Percentiles rank a stretch among this genome's conserved stretches.
Conservation (phyloP, 805 yeast genomes). For the Phaffomyces thermotolerans region DNA sequence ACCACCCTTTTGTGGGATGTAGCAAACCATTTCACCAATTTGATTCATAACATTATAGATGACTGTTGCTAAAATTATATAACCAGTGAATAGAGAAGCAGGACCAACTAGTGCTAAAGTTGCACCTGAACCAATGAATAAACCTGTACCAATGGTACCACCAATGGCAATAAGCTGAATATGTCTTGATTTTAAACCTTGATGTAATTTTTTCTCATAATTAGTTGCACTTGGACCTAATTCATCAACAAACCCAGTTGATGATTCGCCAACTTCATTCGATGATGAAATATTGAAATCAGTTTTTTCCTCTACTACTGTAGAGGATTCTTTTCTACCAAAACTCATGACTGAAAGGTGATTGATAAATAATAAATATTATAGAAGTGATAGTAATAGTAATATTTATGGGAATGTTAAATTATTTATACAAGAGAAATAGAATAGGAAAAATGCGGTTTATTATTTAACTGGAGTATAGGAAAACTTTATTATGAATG, state of each 20-base stretch:
- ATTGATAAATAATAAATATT: too few species aligned
- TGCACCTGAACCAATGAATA: constrained; percentile 67
- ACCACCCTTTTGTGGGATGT: constrained; percentile 53
- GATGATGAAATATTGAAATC: constrained; percentile 6
- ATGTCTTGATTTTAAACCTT: constrained; percentile 51
- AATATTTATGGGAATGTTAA: too few species aligned
- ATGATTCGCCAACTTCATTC: constrained; percentile 17
- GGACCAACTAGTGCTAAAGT: constrained; percentile 66
- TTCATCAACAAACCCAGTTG: constrained; percentile 22
- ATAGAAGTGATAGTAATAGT: too few species aligned
- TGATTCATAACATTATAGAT: constrained; percentile 60
- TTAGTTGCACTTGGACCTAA: constrained; percentile 5
- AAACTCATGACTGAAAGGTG: background rate
- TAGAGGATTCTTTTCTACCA: background rate
- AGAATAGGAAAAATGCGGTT: too few species aligned
- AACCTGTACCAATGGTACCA: constrained; percentile 80
- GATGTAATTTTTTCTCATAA: constrained; percentile 13
- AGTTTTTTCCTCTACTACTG: constrained; percentile 13
- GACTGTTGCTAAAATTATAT: constrained; percentile 52
- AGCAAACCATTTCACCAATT: constrained; percentile 64
- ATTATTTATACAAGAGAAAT: too few species aligned
- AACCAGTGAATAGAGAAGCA: constrained; percentile 57
- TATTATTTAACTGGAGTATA: too few species aligned
- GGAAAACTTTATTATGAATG: too few species aligned
- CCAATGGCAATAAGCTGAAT: constrained; percentile 79